Percentiles rank a stretch among this genome's conserved stretches.
Evolutionary conservation across 306 rosid genomes (phyloP).

Genomic region (Astragalus glycyphyllos): DNA sequence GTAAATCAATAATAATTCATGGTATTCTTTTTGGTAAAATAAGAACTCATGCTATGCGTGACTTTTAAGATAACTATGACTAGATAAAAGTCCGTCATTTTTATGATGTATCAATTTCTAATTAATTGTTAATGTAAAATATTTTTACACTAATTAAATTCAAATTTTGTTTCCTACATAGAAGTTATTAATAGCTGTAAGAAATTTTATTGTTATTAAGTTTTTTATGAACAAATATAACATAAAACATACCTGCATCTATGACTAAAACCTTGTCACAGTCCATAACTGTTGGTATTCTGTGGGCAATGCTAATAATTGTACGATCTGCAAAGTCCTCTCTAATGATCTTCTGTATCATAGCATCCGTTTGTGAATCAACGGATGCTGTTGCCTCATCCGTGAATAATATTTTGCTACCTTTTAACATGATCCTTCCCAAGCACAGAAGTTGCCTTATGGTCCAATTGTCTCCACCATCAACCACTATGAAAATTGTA

Average conservation of each 20-base stretch:
- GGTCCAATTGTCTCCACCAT: constrained; percentile 91
- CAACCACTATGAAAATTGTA: constrained; percentile 57
- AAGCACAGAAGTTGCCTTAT: constrained; percentile 87
- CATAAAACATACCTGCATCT: constrained; percentile 67
- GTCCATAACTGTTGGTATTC: constrained; percentile 96
- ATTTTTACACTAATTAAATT: no score
- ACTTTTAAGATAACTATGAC: no score
- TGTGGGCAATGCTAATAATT: constrained; percentile 87
- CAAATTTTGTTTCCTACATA: no score
- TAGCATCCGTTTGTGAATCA: constrained; percentile 88
- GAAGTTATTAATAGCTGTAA: no score
- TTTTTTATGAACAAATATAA: background rate
- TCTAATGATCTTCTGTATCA: constrained; percentile 75
- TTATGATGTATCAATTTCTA: no score
- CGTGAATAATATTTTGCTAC: constrained; percentile 72
- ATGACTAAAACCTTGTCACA: constrained; percentile 79
- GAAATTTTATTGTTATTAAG: no score
- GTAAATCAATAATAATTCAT: no score
- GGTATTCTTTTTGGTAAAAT: no score
- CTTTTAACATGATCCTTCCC: constrained; percentile 87
- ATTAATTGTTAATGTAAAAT: no score
- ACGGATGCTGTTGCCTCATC: constrained; percentile 95
- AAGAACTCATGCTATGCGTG: no score
- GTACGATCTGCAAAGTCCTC: constrained; percentile 80
- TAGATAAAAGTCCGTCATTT: no score